Base-by-base conservation (phyloP, 2,329 filamentous ascomycete species). In the Ophiosphaerella korrae region DNA sequence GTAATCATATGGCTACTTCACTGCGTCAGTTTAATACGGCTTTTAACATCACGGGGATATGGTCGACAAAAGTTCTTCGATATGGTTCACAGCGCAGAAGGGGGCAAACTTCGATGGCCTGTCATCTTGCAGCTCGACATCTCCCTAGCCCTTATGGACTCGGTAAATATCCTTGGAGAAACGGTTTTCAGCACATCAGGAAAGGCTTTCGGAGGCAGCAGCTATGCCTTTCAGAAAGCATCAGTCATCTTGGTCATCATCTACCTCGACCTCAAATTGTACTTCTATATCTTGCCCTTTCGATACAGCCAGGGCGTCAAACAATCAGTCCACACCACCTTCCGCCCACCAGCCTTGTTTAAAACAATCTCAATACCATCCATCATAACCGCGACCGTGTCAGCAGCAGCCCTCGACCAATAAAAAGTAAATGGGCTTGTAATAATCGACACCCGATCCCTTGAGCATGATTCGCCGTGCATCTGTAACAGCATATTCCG, bases 141-240 rank as follows among this genome's bases (percentile, higher is more conserved):
- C 63, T 67, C 66, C 57, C 62, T 64, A 63, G 63, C 66, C 62
- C 61, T 72, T 63, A 67, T 66, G 68, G 67, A 67, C 68, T 66
- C 71, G 66, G 70, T 73, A 66, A 67, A 68, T 74, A 74, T 75
- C 72, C 72, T 75, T 73, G 62, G 68, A 71, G 64, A 72, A 70
- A 63, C 68, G 67, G 70, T 72, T 60, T 37, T 64, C 70, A 68
- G 60, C 67, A 66, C 62, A 62, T 67, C 70, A 68, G 64, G 70
- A 69, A 72, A 71, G 64, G 64, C 64, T 67, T 63, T 66, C 64
- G 60, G 62, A 24, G 64, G 68, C 68, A 60, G 60, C 70, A 66
- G 54, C 65, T 64, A 62, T 65, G 63, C 63, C 63, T 65, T 21
- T 60, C 55, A 56, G 60, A 64, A 63, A 63, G 63, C 67, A 59